Evolutionary conservation across 2,329 filamentous ascomycete genomes (phyloP), one percentile per base, ranked within the genome.

Genomic region (Monosporascus ibericus): DNA sequence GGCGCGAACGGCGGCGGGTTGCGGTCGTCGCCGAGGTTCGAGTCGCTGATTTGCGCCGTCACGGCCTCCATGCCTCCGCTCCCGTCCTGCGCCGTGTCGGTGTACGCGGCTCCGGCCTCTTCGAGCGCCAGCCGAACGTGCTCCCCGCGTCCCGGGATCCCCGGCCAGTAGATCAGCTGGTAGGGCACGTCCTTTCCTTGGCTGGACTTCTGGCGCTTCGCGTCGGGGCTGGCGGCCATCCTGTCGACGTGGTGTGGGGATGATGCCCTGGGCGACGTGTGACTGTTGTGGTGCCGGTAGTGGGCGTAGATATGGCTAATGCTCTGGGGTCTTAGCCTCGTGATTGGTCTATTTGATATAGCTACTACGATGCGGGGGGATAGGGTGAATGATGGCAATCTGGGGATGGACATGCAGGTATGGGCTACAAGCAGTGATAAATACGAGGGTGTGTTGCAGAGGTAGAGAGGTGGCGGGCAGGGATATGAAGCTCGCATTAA

Each of bases 121-220:
- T 92, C 88, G 58, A 92, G 81, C 17, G 78, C 77, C 11, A 92
- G 79, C 22, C 88, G 87, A 64, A 91, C 72, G 66, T 83, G 82
- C 65, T 92, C 88, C 55, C 84, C 88, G 48, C 88, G 85, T 40
- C 88, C 88, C 36, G 88, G 88, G 25, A 90, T 72, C 18, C 68
- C 69, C 18, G 86, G 85, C 80, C 86, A 88, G 77, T 91, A 91
- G 64, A 88, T 74, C 52, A 88, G 78, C 58, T 85, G 75, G 65
- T 86, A 88, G 0, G 75, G 71, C 50, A 70, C 66, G 47, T 75
- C 72, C 55, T 78, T 74, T 34, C 30, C 30, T 34, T 34, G 30
- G 60, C 68, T 58, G 14, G 70, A 70, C 60, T 68, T 72, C 36
- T 71, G 71, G 47, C 68, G 69, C 58, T 73, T 74, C 4, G 58